A percentile compares a stretch with the other conserved stretches of the same genome.
Evolutionary conservation across 257 asterid genomes (phyloP).

Genomic region (Asclepias syriaca): DNA sequence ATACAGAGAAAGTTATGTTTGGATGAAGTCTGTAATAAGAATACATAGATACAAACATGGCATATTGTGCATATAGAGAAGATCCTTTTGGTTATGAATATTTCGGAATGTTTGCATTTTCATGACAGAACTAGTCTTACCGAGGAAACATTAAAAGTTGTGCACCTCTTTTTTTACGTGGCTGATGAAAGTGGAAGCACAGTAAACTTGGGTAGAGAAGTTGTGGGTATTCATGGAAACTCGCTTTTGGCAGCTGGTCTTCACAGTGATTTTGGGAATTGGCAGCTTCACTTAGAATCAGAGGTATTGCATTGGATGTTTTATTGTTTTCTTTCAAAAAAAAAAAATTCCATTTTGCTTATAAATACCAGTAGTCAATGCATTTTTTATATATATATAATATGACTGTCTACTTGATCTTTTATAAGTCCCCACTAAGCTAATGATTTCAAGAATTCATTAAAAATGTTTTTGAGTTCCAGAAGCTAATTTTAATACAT

Average conservation of each 20-base stretch:
- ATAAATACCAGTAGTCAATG: neutral
- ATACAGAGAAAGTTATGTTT: neutral
- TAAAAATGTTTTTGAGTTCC: neutral
- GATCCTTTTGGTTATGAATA: neutral
- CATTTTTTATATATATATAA: neutral
- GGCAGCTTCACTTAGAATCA: slow-evolving; percentile 83
- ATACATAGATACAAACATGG: neutral
- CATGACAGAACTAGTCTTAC: slow-evolving; percentile 33
- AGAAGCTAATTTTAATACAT: neutral
- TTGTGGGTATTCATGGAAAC: slow-evolving; percentile 37
- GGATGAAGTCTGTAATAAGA: neutral
- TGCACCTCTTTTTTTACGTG: slow-evolving; percentile 87
- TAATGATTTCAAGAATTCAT: neutral
- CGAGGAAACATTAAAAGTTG: slow-evolving; percentile 45
- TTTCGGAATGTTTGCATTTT: neutral
- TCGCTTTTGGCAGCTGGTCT: slow-evolving; percentile 64
- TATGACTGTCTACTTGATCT: neutral
- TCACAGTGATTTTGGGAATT: slow-evolving; percentile 65
- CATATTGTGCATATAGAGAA: neutral
- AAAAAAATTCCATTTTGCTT: neutral
- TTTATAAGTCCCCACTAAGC: neutral
- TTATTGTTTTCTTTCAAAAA: neutral
- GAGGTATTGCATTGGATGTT: slow-evolving; percentile 43
- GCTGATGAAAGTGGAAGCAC: slow-evolving; percentile 83
- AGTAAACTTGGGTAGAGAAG: slow-evolving; percentile 54